phyloP scores from a whole-genome alignment of 2,329 filamentous ascomycete species.

The Fusarium guadeloupense region DNA sequence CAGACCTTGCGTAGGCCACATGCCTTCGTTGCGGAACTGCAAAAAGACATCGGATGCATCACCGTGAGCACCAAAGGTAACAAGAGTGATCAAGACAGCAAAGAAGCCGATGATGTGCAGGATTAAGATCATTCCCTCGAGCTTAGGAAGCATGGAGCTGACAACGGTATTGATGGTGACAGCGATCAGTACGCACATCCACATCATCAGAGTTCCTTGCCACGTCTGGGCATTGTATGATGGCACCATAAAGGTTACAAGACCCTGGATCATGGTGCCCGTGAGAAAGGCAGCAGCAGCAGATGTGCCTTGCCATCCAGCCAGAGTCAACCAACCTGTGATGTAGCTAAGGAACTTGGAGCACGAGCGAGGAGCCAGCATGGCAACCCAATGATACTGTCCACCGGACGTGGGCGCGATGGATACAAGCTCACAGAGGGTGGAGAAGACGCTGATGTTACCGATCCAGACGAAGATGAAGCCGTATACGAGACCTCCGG shows the following conservation, averaged over 20 bases:
- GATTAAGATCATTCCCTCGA: constrained; percentile 54
- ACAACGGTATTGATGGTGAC: constrained; percentile 50
- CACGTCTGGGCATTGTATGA: constrained; percentile 35
- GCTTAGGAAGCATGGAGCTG: constrained; percentile 45
- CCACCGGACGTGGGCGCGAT: constrained; percentile 38
- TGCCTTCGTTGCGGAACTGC: constrained; percentile 39
- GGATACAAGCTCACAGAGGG: constrained; percentile 38
- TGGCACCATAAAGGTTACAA: constrained; percentile 30
- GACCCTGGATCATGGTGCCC: constrained; percentile 42
- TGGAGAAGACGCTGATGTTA: constrained; percentile 45
- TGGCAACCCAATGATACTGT: constrained; percentile 40
- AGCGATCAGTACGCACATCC: constrained; percentile 54
- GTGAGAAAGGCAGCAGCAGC: constrained; percentile 39
- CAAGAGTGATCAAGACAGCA: constrained; percentile 48
- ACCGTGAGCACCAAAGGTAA: constrained; percentile 45
- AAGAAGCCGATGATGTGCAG: constrained; percentile 58
- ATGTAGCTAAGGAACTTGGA: constrained; percentile 47
- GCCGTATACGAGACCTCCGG: constrained; percentile 57
- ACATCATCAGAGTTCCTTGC: constrained; percentile 46
- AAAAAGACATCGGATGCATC: constrained; percentile 44
- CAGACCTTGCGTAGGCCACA: constrained; percentile 34
- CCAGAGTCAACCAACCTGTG: constrained; percentile 41
- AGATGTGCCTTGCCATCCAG: constrained; percentile 41
- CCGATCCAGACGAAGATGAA: constrained; percentile 62
- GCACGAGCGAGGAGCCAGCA: constrained; percentile 36